Conservation (phyloP, 345 rosid species). For the Nasturtium officinale region DNA sequence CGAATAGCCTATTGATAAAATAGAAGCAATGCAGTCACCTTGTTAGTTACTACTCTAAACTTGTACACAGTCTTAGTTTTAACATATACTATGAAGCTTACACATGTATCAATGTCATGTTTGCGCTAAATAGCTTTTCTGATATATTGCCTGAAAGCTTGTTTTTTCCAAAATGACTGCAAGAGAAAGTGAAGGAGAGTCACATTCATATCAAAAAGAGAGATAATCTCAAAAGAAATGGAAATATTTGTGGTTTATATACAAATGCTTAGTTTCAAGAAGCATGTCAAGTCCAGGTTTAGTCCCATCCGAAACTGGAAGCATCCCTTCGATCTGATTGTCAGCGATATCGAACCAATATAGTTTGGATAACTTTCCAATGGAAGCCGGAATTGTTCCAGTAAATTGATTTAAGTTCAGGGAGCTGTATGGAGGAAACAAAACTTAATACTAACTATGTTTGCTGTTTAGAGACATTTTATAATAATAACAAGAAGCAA, state of each 20-base stretch:
- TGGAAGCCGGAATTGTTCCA: slow-evolving; percentile 73
- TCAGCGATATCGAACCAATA: slow-evolving; percentile 89
- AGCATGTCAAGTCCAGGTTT: slow-evolving; percentile 84
- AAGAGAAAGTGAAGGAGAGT: slow-evolving; percentile 7
- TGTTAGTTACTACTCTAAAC: neutral
- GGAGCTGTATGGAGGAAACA: slow-evolving; percentile 54
- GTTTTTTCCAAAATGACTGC: slow-evolving; percentile 81
- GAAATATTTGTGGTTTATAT: slow-evolving; percentile 36
- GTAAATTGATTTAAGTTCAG: slow-evolving; percentile 69
- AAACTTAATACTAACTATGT: slow-evolving; percentile 9
- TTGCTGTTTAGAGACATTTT: neutral
- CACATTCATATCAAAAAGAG: slow-evolving; percentile 4
- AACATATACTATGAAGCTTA: slow-evolving; percentile 45
- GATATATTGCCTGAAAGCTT: slow-evolving; percentile 71
- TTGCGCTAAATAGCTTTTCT: slow-evolving; percentile 59
- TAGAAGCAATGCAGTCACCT: neutral
- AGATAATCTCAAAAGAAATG: neutral
- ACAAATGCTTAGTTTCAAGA: slow-evolving; percentile 75
- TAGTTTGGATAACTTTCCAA: slow-evolving; percentile 64
- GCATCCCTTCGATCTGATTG: slow-evolving; percentile 64
- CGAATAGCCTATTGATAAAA: slow-evolving; percentile 61
- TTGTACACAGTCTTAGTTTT: neutral
- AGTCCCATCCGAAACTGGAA: slow-evolving; percentile 76
- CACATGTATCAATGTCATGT: slow-evolving; percentile 76
- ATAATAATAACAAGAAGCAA: slow-evolving; percentile 6